A percentile compares a stretch with the other conserved stretches of the same genome.
phyloP scores from a whole-genome alignment of 768 basidiomycete species.

The Rhodocollybia butyracea region DNA sequence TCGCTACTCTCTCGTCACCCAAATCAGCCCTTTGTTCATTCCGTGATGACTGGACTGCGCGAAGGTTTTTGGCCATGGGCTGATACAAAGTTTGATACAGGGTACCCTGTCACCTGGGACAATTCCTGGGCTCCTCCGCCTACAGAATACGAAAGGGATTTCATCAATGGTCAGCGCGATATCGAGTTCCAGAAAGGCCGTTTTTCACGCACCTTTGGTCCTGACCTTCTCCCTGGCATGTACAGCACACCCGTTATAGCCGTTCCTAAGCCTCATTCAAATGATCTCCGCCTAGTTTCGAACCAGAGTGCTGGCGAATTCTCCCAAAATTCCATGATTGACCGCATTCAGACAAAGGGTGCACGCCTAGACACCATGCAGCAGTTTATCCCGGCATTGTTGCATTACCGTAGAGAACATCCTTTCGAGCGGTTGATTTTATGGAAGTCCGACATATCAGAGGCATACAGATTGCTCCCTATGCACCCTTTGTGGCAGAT shows the following conservation, averaged over 20 bases:
- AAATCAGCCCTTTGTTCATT: conserved; percentile 24
- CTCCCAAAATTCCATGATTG: conserved; percentile 25
- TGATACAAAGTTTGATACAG: conserved; percentile 5
- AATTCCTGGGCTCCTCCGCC: background rate
- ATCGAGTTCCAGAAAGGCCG: conserved; percentile 14
- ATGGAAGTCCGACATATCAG: conserved; percentile 22
- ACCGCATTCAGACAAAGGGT: conserved; percentile 5
- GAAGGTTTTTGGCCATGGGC: conserved; percentile 31
- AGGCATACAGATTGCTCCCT: conserved; percentile 19
- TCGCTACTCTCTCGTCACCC: conserved; percentile 20
- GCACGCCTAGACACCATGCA: conserved; percentile 22
- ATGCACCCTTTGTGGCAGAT: conserved; percentile 23
- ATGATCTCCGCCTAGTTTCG: conserved; percentile 24
- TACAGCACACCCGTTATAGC: conserved; percentile 21
- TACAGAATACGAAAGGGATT: conserved; percentile 9
- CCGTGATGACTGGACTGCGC: conserved; percentile 17
- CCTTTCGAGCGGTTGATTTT: conserved; percentile 6
- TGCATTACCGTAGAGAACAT: conserved; percentile 10
- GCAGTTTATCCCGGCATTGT: conserved; percentile 17
- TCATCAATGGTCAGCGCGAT: conserved; percentile 14
- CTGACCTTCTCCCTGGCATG: no score
- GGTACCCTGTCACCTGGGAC: conserved; percentile 12
- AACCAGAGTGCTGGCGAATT: conserved; percentile 26
- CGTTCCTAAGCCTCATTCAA: conserved; percentile 25
- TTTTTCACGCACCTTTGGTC: conserved; percentile 24